phyloP scores from a whole-genome alignment of 225 moss, liverwort and hornwort species.

The Climacium dendroides region DNA sequence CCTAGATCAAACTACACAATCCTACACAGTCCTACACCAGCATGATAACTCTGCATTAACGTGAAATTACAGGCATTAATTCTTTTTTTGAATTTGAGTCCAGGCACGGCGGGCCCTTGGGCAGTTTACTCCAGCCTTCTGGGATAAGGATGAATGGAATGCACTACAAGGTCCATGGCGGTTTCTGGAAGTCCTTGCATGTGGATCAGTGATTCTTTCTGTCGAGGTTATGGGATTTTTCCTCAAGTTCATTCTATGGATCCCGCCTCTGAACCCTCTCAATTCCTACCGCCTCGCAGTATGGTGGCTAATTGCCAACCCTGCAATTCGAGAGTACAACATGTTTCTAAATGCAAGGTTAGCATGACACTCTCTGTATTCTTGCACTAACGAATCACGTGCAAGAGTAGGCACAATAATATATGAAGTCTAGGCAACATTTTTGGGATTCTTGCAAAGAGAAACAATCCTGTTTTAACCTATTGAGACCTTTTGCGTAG shows the following conservation, averaged over 20 bases:
- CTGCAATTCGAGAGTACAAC: constrained; percentile 91
- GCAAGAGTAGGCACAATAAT: neutral
- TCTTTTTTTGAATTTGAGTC: neutral
- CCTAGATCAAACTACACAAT: neutral
- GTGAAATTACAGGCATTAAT: neutral
- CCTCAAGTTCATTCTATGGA: constrained; percentile 79
- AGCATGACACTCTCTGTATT: neutral
- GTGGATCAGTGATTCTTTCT: constrained; percentile 55
- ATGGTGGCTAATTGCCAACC: constrained; percentile 97
- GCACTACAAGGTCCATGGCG: constrained; percentile 72
- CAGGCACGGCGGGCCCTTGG: constrained; percentile 70
- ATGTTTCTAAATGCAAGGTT: constrained; percentile 15
- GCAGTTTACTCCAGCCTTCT: constrained; percentile 93
- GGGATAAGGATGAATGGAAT: constrained; percentile 99
- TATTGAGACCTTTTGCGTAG: neutral
- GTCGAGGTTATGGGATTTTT: constrained; percentile 94
- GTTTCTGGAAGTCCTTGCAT: constrained; percentile 84
- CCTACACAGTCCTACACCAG: neutral
- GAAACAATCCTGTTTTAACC: neutral
- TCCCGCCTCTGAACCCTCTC: constrained; percentile 82
- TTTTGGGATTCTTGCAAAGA: neutral
- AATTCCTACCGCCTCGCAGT: constrained; percentile 76
- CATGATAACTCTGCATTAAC: neutral
- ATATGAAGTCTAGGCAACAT: neutral
- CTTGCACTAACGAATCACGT: neutral